phyloP scores from a whole-genome alignment of 2,329 filamentous ascomycete species.

The Drechslera avenae region DNA sequence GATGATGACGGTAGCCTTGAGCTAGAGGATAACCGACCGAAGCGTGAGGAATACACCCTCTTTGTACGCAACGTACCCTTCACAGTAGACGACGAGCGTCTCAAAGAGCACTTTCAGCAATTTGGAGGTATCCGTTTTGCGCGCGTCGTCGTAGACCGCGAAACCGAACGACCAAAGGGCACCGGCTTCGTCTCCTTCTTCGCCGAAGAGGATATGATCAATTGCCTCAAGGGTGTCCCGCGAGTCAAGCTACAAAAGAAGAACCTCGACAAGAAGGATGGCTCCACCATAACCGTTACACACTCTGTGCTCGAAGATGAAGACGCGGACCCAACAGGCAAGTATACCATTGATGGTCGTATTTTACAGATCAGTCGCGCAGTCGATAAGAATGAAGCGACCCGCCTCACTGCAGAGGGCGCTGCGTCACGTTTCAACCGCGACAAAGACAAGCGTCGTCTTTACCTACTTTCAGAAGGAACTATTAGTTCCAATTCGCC shows the following conservation, averaged over 20 bases:
- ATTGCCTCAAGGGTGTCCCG: slow-evolving; percentile 78
- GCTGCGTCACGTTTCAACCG: slow-evolving; percentile 65
- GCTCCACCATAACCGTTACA: slow-evolving; percentile 43
- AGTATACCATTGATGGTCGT: slow-evolving; percentile 89
- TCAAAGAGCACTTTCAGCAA: slow-evolving; percentile 83
- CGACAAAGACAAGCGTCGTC: slow-evolving; percentile 85
- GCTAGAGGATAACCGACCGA: slow-evolving; percentile 32
- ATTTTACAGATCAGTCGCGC: slow-evolving; percentile 83
- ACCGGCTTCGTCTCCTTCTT: slow-evolving; percentile 96
- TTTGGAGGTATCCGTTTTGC: slow-evolving; percentile 93
- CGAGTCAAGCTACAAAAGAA: slow-evolving; percentile 46
- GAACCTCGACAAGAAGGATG: slow-evolving; percentile 42
- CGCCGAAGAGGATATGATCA: slow-evolving; percentile 72
- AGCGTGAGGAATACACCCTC: slow-evolving; percentile 74
- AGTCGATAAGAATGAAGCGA: slow-evolving; percentile 81
- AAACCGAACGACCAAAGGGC: slow-evolving; percentile 84
- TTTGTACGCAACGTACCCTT: slow-evolving; percentile 97
- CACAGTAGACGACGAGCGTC: slow-evolving; percentile 77
- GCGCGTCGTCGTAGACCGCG: slow-evolving; percentile 83
- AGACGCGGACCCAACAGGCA: slow-evolving; percentile 76
- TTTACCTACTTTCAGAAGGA: slow-evolving; percentile 88
- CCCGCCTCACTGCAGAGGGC: slow-evolving; percentile 73
- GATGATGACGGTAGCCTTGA: slow-evolving; percentile 50
- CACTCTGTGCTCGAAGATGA: slow-evolving; percentile 90
- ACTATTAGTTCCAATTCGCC: slow-evolving; percentile 77